Conservation (phyloP, 306 rosid genomes). For the Corylus americana region DNA sequence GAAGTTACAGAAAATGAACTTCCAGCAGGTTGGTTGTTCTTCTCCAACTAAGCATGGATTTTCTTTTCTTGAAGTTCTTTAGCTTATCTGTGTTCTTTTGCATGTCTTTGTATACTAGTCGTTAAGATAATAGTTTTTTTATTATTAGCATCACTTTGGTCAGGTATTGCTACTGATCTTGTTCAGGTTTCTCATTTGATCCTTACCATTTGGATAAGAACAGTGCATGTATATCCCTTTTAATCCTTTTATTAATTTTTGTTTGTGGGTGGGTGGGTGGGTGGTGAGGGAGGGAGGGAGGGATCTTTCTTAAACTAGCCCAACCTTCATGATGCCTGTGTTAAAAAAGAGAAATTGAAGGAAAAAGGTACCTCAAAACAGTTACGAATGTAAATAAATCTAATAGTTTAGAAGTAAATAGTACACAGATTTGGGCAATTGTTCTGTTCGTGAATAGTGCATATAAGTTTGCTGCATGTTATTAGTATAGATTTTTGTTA, state of each 20-base stretch:
- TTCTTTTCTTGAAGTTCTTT: not conserved
- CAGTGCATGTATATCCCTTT: not conserved
- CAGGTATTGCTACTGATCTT: not conserved
- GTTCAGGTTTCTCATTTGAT: not conserved
- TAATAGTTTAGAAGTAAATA: not conserved
- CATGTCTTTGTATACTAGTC: not conserved
- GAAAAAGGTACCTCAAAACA: not conserved
- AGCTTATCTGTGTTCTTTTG: not conserved
- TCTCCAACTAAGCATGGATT: not conserved
- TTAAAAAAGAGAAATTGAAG: not conserved
- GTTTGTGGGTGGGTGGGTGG: too few species aligned
- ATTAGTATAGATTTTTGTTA: not conserved
- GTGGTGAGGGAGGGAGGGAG: not conserved
- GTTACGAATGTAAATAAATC: not conserved
- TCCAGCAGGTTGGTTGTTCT: constrained; percentile 49
- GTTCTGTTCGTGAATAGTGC: not conserved
- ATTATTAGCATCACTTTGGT: not conserved
- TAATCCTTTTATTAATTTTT: not conserved
- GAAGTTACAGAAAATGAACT: constrained; percentile 51
- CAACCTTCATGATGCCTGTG: not conserved
- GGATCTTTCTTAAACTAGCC: not conserved
- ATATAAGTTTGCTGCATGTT: not conserved
- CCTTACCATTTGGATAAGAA: not conserved
- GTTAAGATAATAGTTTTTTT: constrained; percentile 1
- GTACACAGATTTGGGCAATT: not conserved